phyloP scores from a whole-genome alignment of 1,284 basidiomycete genomes.

The Malassezia yamatoensis region DNA sequence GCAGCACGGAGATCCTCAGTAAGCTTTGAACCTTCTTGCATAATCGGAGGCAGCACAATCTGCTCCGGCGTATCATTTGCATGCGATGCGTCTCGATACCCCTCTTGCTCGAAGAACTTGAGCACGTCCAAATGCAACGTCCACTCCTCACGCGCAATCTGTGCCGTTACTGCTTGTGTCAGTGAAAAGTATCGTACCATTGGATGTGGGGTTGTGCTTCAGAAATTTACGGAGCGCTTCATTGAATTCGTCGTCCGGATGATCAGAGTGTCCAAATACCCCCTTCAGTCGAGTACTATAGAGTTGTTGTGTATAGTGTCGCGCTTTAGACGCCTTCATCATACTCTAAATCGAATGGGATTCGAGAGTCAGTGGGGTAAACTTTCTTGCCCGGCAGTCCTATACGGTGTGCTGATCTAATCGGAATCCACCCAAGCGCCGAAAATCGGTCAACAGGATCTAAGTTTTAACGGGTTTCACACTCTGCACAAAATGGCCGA shows the following conservation, averaged over 20 bases:
- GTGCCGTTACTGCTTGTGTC: slow-evolving; percentile 17
- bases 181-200: slow-evolving; percentile 20
- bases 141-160: slow-evolving; percentile 25
- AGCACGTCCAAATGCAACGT: slow-evolving; percentile 25
- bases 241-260: slow-evolving; percentile 23
- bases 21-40: slow-evolving; percentile 20
- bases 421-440: no score
- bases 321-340: slow-evolving; percentile 24
- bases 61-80: slow-evolving; percentile 22
- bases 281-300: slow-evolving; percentile 30
- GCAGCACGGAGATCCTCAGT: slow-evolving; percentile 22
- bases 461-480: no score
- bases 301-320: slow-evolving; percentile 37
- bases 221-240: slow-evolving; percentile 47
- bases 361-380: background rate
- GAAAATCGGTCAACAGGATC: no score
- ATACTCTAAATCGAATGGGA: background rate
- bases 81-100: slow-evolving; percentile 31
- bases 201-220: slow-evolving; percentile 44
- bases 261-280: background rate
- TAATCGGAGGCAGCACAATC: slow-evolving; percentile 29
- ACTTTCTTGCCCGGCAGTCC: background rate
- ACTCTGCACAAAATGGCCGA: no score
- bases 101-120: slow-evolving; percentile 20
- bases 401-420: no score